phyloP scores from a whole-genome alignment of 805 yeast species.

The Wickerhamomyces tratensis region DNA sequence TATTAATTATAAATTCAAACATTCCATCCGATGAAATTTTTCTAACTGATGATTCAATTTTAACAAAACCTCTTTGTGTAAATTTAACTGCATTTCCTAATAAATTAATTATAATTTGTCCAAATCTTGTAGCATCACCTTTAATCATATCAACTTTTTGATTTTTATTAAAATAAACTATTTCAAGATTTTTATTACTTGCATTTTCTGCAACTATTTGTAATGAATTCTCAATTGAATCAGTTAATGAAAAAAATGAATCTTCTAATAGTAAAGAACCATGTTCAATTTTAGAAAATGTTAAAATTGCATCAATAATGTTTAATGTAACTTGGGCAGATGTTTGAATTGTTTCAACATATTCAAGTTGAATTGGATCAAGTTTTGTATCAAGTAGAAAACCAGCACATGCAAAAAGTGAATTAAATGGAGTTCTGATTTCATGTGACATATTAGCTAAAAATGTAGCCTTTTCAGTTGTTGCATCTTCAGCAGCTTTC shows the following conservation, averaged over 20 bases:
- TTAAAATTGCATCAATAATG: constrained; percentile 80
- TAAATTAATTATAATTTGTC: constrained; percentile 75
- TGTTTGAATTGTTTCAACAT: constrained; percentile 79
- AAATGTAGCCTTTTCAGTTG: constrained; percentile 78
- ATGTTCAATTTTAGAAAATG: constrained; percentile 86
- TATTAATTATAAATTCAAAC: constrained; percentile 61
- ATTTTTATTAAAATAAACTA: constrained; percentile 70
- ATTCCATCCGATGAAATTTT: constrained; percentile 18
- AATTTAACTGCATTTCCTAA: constrained; percentile 85
- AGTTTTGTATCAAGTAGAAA: constrained; percentile 74
- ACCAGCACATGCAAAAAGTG: constrained; percentile 88
- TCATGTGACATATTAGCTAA: constrained; percentile 83
- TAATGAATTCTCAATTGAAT: constrained; percentile 80
- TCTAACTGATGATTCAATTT: constrained; percentile 54
- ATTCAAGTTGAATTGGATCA: constrained; percentile 81
- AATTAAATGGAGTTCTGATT: constrained; percentile 85
- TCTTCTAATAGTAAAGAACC: constrained; percentile 81
- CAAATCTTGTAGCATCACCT: constrained; percentile 76
- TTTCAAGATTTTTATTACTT: constrained; percentile 67
- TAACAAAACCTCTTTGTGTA: constrained; percentile 72
- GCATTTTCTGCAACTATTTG: constrained; percentile 84
- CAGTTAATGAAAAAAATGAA: constrained; percentile 71
- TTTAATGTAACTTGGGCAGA: constrained; percentile 78
- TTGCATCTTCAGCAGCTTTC: constrained; percentile 86
- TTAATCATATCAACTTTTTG: constrained; percentile 72